Conservation (phyloP, 805 yeast species). For the Helenozyma baotianmanensis region DNA sequence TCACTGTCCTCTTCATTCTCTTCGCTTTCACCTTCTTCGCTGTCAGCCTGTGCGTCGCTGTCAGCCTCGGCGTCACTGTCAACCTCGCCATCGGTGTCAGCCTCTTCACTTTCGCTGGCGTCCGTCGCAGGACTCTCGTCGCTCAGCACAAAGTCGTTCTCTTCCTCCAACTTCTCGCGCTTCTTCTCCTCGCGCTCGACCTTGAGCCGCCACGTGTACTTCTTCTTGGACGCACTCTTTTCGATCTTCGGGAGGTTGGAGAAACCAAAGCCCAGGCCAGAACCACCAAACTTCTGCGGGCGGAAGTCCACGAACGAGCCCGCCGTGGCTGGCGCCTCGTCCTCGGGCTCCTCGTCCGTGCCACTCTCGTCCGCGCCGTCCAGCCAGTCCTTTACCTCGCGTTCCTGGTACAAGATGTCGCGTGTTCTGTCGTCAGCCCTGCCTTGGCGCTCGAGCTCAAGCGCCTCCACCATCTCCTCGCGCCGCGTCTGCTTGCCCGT, state of each 20-base stretch:
- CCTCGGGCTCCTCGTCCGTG: conserved; percentile 1
- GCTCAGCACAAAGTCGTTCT: conserved; percentile 49
- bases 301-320: conserved; percentile 65
- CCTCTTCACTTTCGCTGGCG: conserved; percentile 21
- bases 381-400: conserved; percentile 64
- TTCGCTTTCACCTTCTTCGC: conserved; percentile 24
- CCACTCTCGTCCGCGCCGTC: conserved; percentile 15
- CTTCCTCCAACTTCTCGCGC: conserved; percentile 49
- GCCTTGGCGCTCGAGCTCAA: conserved; percentile 68
- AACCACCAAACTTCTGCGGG: conserved; percentile 55
- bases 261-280: conserved; percentile 70
- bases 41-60: conserved; percentile 20
- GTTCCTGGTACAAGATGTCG: conserved; percentile 65
- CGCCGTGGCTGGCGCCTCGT: conserved; percentile 10
- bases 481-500: conserved; percentile 62
- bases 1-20: conserved; percentile 30
- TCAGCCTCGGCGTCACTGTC: conserved; percentile 22
- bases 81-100: conserved; percentile 10
- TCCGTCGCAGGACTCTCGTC: conserved; percentile 15
- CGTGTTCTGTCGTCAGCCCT: conserved; percentile 57
- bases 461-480: conserved; percentile 71
- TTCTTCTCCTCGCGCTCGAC: conserved; percentile 38
- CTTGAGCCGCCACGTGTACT: conserved; percentile 65
- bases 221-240: conserved; percentile 32
- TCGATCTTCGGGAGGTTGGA: conserved; percentile 47